Base-by-base conservation (phyloP, 2,329 filamentous ascomycete species). In the Botrytis tulipae region DNA sequence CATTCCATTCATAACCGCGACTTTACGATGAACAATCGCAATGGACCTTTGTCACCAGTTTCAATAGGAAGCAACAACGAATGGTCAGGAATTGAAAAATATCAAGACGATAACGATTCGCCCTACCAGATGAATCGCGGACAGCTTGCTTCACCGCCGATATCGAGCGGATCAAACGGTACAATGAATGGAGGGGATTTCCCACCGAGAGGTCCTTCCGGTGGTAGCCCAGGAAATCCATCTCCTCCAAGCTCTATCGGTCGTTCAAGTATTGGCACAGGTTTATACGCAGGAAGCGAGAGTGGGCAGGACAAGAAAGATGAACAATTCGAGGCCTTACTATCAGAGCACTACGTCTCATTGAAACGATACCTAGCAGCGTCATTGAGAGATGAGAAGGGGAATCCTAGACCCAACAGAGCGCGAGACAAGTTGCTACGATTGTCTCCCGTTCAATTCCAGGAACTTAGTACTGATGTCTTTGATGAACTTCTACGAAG, bases 391-490 rank as follows among this genome's bases (percentile, higher is more conserved):
- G 92, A 97, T 82, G 93, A 94, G 78, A 90, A 91, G 80, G 87
- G 88, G 65, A 91, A 91, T 76, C 88, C 90, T 68, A 91, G 91
- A 70, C 91, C 93, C 42, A 97, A 97, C 83, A 92, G 95, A 83
- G 96, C 96, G 73, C 91, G 95, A 80, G 96, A 98, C 83, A 99
- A 99, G 86, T 87, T 98, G 73, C 87, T 98, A 74, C 90, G 95
- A 74, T 87, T 99, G 70, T 97, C 95, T 0, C 87, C 92, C 1
- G 93, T 97, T 42, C 96, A 99, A 82, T 98, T 99, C 82, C 94
- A 97, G 83, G 96, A 99, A 84, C 88, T 99, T 76, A 98, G 95
- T 83, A 98, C 95, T 73, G 96, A 99, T 84, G 95, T 99, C 59
- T 98, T 93, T 83, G 96, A 99, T 83, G 96, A 99, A 84, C 86